Evolutionary conservation across 1,284 basidiomycete species (phyloP), one percentile per base, ranked within the genome.

Genomic region (Boletus sp.): DNA sequence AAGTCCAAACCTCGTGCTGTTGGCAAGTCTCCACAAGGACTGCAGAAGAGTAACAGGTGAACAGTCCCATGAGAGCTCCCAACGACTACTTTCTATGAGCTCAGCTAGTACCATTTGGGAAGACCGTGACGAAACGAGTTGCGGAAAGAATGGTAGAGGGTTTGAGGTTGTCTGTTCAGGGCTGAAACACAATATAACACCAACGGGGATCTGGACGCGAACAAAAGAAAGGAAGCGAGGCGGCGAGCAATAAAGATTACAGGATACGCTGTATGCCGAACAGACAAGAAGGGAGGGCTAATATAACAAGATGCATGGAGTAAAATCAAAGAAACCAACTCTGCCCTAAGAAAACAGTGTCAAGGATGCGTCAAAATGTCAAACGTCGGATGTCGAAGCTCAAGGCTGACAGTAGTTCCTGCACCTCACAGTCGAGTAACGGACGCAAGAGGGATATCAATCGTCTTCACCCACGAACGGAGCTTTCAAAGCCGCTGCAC

Each of bases 401-500:
- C 22, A 22, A n/a, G n/a, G n/a, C n/a, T n/a, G n/a, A 39, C 9
- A 16, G 41, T n/a, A 34, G 22, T n/a, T 19, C n/a, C 16, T 23
- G n/a, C 47, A 20, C 26, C 42, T 42, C 36, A 33, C 27, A 13
- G 36, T 10, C 32, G 16, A 10, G 13, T 14, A 30, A 37, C 27
- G 8, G 23, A 37, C 30, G 29, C 23, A 19, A 27, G 30, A 38
- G 13, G 19, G 12, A 27, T 22, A 17, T 58, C 41, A 57, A 30
- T 41, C 32, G 17, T 41, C 46, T 22, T 41, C 42, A 17, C 33
- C 37, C 9, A 23, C 38, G n/a, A 47, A 32, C 5, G 42, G 30
- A 20, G 40, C 38, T 42, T 49, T 66, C 50, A 64, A 53, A 34
- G 50, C 52, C 19, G 48, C 44, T 14, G 40, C 27, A 33, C 66